Conservation (phyloP, 2,329 filamentous ascomycete species). For the Ceratocystis destructans region DNA sequence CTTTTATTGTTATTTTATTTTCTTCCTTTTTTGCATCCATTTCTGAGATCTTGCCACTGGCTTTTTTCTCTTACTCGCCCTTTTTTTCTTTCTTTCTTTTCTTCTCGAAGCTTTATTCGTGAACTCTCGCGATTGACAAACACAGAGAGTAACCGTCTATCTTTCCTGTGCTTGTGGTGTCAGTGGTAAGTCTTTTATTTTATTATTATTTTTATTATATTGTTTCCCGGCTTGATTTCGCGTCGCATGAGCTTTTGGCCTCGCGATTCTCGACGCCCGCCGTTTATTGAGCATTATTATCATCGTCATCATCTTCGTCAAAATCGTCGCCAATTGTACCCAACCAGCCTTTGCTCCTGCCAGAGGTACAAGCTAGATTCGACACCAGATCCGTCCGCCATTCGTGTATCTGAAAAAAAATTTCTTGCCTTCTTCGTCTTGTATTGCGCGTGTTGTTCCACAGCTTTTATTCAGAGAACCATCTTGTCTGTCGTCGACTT, state of each 20-base stretch:
- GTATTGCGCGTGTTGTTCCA: background rate
- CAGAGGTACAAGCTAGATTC: conserved; percentile 1
- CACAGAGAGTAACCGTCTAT: background rate
- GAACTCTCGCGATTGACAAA: background rate
- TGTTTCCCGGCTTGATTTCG: background rate
- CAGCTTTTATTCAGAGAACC: background rate
- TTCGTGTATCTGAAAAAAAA: background rate
- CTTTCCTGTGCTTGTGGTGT: background rate
- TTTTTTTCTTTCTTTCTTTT: background rate
- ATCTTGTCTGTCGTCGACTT: background rate
- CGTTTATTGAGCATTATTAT: background rate
- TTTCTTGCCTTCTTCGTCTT: background rate
- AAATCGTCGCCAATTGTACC: background rate
- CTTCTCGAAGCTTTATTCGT: background rate
- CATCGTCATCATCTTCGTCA: background rate
- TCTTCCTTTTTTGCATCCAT: conserved; percentile 10
- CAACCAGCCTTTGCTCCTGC: background rate
- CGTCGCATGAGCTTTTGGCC: background rate
- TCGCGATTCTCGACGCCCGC: background rate
- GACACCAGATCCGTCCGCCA: background rate
- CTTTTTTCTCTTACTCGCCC: background rate
- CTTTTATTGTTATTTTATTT: background rate
- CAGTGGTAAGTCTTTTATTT: background rate
- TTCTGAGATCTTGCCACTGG: background rate
- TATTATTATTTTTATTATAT: too few relatives aligned